These are phyloP conservation scores for Tetrahymena elliotti DNA, from an alignment of 73 alveolate genomes.

Conservation along the genomic window DNA sequence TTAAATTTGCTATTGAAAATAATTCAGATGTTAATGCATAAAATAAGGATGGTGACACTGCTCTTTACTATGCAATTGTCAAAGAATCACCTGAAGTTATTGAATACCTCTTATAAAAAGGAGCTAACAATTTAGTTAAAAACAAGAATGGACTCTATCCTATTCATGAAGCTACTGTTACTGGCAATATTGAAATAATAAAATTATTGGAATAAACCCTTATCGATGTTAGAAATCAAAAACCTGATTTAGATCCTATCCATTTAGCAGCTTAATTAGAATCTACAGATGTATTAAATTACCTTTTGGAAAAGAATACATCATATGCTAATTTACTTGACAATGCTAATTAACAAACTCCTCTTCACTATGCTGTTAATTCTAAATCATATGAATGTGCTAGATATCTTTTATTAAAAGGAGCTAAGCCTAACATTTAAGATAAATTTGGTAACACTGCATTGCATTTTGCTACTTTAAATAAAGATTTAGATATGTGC, in stretches of 20 bases:
- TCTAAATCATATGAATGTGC: not conserved
- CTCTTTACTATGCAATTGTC: constrained; percentile 43
- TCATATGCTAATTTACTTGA: not conserved
- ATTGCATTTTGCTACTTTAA: not conserved
- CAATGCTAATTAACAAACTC: not conserved
- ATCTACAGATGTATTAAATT: not conserved
- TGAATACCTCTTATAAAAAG: constrained; percentile 16
- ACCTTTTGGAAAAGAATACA: not conserved
- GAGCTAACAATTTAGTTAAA: constrained; percentile 6
- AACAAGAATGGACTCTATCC: not conserved
- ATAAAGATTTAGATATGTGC: not conserved
- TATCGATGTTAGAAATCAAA: not conserved
- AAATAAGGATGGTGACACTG: constrained; percentile 53
- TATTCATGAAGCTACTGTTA: not conserved
- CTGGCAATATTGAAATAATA: not conserved
- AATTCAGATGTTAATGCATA: constrained; percentile 44
- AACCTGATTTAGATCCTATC: not conserved
- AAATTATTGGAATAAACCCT: not conserved
- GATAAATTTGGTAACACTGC: not conserved
- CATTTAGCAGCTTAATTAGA: not conserved
- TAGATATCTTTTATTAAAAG: not conserved
- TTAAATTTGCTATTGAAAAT: constrained; percentile 38
- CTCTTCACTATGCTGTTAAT: not conserved
- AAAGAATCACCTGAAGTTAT: constrained; percentile 16
- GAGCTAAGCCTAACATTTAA: not conserved